Evolutionary conservation across 371 early-diverging fungal species (phyloP), one percentile per base, ranked within the genome.

Genomic region (Mortierella sp.): DNA sequence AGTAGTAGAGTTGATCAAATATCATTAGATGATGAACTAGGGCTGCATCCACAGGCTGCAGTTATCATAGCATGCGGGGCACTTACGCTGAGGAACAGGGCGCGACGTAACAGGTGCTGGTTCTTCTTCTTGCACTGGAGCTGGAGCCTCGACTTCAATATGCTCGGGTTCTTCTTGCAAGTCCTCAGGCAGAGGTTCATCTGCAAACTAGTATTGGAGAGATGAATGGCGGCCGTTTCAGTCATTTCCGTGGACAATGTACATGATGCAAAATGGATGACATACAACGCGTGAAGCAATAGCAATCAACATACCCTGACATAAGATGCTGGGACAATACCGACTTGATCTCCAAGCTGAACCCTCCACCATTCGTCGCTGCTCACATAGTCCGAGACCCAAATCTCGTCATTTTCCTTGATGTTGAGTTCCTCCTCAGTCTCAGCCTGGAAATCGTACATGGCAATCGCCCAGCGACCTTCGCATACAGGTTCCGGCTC

Each of bases 321-420:
- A 50, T 88, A 88, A 2, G 85, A 72, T 14, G 84, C 82, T 24
- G 88, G 88, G 16, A 88, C 84, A 34, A 88, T 78, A 48, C 88
- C 88, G 14, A 79, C 71, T 52, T 81, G 71, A 78, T 78, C 64
- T 13, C 60, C 72, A 41, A 80, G 49, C 28, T 82, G 72, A 17
- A 87, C 85, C 49, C 80, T 86, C 90, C 90, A 90, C 95, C 94
- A 94, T 19, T 93, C 94, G 14, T 90, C 84, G 60, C 84, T 86
- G 57, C 89, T 89, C 9, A 89, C 86, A 74, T 88, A 87, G 71
- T 94, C 93, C 14, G 89, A 64, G 2, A 94, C 88, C 74, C 92
- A 82, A 13, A 95, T 79, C 40, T 89, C 86, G 34, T 95, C 93
- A 55, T 89, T 84, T 67, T 91, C 93, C 5, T 76, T 77, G 3